Evolutionary conservation across 108 stramenopile genomes (phyloP).

Genomic region (Cylindrotheca fusiformis): DNA sequence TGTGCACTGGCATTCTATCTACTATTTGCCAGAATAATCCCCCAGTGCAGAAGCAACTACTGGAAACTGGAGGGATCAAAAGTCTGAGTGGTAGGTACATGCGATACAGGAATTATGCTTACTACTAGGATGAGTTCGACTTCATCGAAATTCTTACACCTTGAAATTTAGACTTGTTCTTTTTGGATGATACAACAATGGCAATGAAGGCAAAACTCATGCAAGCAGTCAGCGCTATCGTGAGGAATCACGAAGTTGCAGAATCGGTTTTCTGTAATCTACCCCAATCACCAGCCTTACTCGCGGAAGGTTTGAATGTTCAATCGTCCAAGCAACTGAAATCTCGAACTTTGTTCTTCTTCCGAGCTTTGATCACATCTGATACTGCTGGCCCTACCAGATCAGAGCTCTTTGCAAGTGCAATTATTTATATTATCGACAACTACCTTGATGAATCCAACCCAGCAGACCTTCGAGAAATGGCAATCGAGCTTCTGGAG

Average conservation of each 20-base stretch:
- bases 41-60: slow-evolving; percentile 69
- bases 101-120: no score
- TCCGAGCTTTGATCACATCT: slow-evolving; percentile 69
- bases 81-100: slow-evolving; percentile 34
- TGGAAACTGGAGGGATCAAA: slow-evolving; percentile 65
- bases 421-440: slow-evolving; percentile 36
- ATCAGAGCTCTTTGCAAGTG: slow-evolving; percentile 30
- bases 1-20: slow-evolving; percentile 56
- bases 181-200: not conserved
- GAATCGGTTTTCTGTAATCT: slow-evolving; percentile 64
- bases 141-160: no score
- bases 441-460: slow-evolving; percentile 32
- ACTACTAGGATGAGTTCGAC: no score
- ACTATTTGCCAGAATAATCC: slow-evolving; percentile 85
- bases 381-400: slow-evolving; percentile 40
- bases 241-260: slow-evolving; percentile 60
- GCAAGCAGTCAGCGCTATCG: slow-evolving; percentile 64
- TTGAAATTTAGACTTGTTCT: slow-evolving; percentile 15
- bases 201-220: slow-evolving; percentile 53
- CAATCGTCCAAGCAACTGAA: slow-evolving; percentile 18
- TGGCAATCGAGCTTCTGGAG: slow-evolving; percentile 50
- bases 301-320: slow-evolving; percentile 39
- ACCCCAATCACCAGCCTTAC: slow-evolving; percentile 41
- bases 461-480: slow-evolving; percentile 70
- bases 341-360: slow-evolving; percentile 62